phyloP scores from a whole-genome alignment of 805 yeast species.

The Wickerhamomyces hampshirensis region DNA sequence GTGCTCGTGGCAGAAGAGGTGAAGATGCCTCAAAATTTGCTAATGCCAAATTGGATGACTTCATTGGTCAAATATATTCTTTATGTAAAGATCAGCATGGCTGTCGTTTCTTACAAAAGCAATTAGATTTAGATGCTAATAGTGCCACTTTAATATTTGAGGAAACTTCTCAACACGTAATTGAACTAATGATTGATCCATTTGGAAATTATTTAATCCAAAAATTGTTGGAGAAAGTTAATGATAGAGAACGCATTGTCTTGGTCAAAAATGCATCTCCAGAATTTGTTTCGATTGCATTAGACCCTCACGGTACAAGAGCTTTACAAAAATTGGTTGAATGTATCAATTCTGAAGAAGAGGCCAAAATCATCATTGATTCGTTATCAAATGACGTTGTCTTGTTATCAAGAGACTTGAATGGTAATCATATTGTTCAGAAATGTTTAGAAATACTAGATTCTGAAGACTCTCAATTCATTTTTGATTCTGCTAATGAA shows the following conservation, averaged over 20 bases:
- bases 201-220: conserved; percentile 97
- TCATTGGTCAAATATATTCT: conserved; percentile 66
- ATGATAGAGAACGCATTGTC: conserved; percentile 60
- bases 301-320: conserved; percentile 94
- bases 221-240: conserved; percentile 76
- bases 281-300: conserved; percentile 72
- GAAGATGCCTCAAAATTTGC: conserved; percentile 70
- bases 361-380: conserved; percentile 56
- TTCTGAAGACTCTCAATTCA: conserved; percentile 73
- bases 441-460: conserved; percentile 75
- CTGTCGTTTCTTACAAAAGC: conserved; percentile 86
- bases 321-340: conserved; percentile 92
- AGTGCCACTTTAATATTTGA: conserved; percentile 74
- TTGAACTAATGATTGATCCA: conserved; percentile 90
- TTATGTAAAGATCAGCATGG: conserved; percentile 96
- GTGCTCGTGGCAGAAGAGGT: conserved; percentile 23
- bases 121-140: conserved; percentile 59
- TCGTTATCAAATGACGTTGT: conserved; percentile 71
- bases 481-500: conserved; percentile 76
- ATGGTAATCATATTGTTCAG: conserved; percentile 96
- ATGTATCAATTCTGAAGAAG: conserved; percentile 66
- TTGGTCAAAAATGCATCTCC: conserved; percentile 70
- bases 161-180: conserved; percentile 72
- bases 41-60: conserved; percentile 64
- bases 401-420: conserved; percentile 75